Evolutionary conservation across 371 early-diverging fungal species (phyloP).

Genomic region (Gilbertella persicaria): DNA sequence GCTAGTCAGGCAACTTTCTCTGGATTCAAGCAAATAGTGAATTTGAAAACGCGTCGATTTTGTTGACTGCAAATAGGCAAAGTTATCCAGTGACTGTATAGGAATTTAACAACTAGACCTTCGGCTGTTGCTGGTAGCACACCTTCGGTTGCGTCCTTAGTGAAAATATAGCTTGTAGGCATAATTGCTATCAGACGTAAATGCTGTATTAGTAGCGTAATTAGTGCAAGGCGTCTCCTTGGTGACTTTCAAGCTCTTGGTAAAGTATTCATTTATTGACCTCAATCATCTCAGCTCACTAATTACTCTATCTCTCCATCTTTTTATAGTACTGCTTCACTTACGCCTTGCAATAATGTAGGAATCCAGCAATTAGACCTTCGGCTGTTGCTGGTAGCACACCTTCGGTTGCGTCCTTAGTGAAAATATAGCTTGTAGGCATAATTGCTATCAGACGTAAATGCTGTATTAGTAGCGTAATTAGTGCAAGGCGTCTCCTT

Average conservation of each 20-base stretch:
- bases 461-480: constrained; percentile 7
- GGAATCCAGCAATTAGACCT: constrained; percentile 2
- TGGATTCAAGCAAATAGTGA: constrained; percentile 2
- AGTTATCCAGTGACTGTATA: neutral
- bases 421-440: constrained; percentile 7
- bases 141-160: constrained; percentile 1
- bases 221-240: constrained; percentile 3
- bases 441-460: constrained; percentile 6
- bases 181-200: constrained; percentile 6
- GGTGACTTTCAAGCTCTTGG: constrained; percentile 5
- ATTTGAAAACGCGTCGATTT: constrained; percentile 2
- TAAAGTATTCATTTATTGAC: too few species aligned
- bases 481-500: constrained; percentile 3
- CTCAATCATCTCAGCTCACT: too few species aligned
- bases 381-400: constrained; percentile 4
- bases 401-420: constrained; percentile 1
- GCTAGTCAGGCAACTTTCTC: constrained; percentile 4
- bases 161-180: constrained; percentile 7
- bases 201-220: constrained; percentile 7
- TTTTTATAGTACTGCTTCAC: too few species aligned
- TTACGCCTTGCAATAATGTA: neutral
- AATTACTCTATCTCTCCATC: too few species aligned
- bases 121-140: constrained; percentile 4
- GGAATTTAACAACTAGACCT: constrained; percentile 3
- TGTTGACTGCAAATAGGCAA: constrained; percentile 3